Percentiles rank a stretch among this genome's conserved stretches.
Evolutionary conservation across 331 rosid genomes (phyloP).

Genomic region (Pyrus hybrid): DNA sequence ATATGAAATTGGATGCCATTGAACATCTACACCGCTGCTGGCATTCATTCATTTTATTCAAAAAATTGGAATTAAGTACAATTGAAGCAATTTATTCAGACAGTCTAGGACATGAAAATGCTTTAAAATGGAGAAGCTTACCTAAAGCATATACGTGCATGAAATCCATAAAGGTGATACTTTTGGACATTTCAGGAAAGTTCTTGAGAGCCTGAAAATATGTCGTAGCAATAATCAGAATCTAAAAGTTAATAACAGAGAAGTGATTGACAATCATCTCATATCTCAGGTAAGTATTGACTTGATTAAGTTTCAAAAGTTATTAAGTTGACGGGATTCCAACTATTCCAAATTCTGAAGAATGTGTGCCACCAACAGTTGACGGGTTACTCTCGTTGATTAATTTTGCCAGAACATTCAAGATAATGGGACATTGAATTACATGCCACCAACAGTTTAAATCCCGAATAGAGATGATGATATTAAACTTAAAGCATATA

Average conservation of each 20-base stretch:
- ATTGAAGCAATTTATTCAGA: not conserved
- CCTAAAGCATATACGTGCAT: conserved; percentile 63
- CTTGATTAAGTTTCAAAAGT: too few species aligned
- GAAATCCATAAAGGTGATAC: conserved; percentile 40
- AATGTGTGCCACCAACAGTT: too few species aligned
- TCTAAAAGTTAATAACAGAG: not conserved
- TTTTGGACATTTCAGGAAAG: conserved; percentile 24
- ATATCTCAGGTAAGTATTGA: too few species aligned
- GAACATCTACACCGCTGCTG: too few species aligned
- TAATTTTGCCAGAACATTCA: not conserved
- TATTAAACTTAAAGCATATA: not conserved
- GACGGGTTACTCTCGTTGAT: not conserved
- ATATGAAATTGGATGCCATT: too few species aligned
- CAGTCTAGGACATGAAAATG: not conserved
- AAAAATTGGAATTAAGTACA: not conserved
- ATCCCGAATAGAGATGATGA: not conserved
- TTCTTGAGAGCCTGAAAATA: conserved; percentile 45
- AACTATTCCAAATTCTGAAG: too few species aligned
- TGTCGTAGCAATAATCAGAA: conserved; percentile 1
- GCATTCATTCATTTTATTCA: not conserved
- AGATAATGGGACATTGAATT: not conserved
- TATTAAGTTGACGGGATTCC: too few species aligned
- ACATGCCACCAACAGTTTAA: not conserved
- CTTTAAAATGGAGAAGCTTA: conserved; percentile 23
- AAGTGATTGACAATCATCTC: not conserved